phyloP scores from a whole-genome alignment of 257 asterid genomes.

The Nicotiana knightiana region DNA sequence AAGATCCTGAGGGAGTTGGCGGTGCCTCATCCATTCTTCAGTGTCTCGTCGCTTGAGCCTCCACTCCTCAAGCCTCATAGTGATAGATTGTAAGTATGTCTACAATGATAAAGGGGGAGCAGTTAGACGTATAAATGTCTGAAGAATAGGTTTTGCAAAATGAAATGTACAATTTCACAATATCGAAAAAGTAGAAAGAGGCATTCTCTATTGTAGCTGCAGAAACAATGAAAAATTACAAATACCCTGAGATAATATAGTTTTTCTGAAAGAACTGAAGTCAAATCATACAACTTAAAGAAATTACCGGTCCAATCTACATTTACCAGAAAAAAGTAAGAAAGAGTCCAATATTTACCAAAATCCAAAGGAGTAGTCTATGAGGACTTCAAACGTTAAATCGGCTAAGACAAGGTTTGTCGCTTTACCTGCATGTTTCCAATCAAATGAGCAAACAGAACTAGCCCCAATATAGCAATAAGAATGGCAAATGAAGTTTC shows the following conservation, averaged over 20 bases:
- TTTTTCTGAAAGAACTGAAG: not conserved
- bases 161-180: not conserved
- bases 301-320: not conserved
- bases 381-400: not conserved
- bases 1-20: slow-evolving; percentile 65
- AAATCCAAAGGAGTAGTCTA: not conserved
- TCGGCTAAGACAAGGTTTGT: not conserved
- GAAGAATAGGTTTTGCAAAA: not conserved
- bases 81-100: slow-evolving; percentile 85
- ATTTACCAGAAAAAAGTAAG: not conserved
- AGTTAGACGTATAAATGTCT: not conserved
- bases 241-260: not conserved
- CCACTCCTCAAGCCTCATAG: slow-evolving; percentile 96
- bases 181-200: not conserved
- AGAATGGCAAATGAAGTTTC: slow-evolving; percentile 79
- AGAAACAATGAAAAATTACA: not conserved
- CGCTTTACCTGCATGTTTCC: slow-evolving; percentile 86
- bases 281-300: not conserved
- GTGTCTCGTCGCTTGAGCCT: slow-evolving; percentile 79
- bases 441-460: slow-evolving; percentile 80
- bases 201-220: not conserved
- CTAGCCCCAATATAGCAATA: slow-evolving; percentile 80
- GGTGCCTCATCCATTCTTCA: slow-evolving; percentile 95
- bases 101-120: slow-evolving; percentile 11
- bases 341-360: not conserved